phyloP scores from a whole-genome alignment of 257 asterid genomes.

The Coffea canephora region DNA sequence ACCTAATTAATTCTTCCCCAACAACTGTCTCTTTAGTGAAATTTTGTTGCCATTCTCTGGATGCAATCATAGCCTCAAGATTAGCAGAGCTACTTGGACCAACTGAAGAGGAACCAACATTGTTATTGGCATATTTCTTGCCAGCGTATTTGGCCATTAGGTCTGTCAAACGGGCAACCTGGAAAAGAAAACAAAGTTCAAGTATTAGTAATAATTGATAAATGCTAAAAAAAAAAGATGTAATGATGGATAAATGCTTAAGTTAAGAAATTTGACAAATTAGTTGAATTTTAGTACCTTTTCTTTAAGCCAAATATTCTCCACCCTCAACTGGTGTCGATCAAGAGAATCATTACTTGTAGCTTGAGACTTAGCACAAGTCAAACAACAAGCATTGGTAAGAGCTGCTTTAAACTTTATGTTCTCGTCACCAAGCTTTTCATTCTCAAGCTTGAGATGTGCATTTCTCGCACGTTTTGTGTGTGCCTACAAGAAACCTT shows the following conservation, averaged over 20 bases:
- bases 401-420: slow-evolving; percentile 9
- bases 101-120: not conserved
- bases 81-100: not conserved
- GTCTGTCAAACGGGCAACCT: slow-evolving; percentile 13
- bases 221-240: too few species aligned
- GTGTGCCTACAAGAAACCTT: too few species aligned
- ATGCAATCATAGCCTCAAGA: not conserved
- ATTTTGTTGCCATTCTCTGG: not conserved
- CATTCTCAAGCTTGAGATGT: too few species aligned
- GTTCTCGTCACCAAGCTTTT: too few species aligned
- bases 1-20: not conserved
- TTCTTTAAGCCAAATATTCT: slow-evolving; percentile 18
- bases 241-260: too few species aligned
- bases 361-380: slow-evolving; percentile 7
- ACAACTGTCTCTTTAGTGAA: not conserved
- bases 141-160: slow-evolving; percentile 5
- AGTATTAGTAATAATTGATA: not conserved
- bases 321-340: slow-evolving; percentile 11
- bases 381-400: not conserved
- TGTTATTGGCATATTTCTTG: not conserved
- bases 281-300: slow-evolving; percentile 17
- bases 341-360: slow-evolving; percentile 14
- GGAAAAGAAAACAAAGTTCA: not conserved
- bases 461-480: too few species aligned
- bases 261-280: too few species aligned